Base-by-base conservation (phyloP, 176 grass and related monocot species). In the barley (Hordeum vulgare) region DNA sequence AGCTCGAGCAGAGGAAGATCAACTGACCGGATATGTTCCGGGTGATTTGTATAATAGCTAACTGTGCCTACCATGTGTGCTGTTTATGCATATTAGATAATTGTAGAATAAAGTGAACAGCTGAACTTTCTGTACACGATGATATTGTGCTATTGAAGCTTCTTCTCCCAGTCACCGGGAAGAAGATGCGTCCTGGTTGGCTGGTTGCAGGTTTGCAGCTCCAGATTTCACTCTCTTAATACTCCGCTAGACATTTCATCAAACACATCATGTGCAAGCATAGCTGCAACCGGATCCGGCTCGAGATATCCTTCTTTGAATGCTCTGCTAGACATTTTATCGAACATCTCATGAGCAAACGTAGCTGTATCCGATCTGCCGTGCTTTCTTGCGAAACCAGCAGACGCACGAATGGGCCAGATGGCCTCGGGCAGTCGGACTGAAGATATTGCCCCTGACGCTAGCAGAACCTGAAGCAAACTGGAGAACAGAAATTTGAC, bases 1-100 rank as follows among this genome's bases (percentile, higher is more conserved):
- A 74, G 21, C 77, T 74, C 11, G 66, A 84, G 79, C 66, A 93
- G 84, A 89, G 75, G 84, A 97, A 97, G 71, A 21, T 59, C 63
- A 75, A 47, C 40, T 94, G 59, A 89, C 17, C 5, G 18, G 37
- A 80, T 26, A 56, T 71, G 31, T 31, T 34, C 6, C 0, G 5
- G 36, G 45, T 59, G 1, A 29, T 6, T 27, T 81, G 62, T 11
- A 44, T 69, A 51, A 63, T 83, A 33, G 25, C 29, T 61, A 18
- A 7, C 1, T 71, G 40, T 79, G 36, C 54, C 5, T 89, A 20
- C 27, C 6, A 27, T 35, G 34, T 61, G 60, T 75, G 26, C 14
- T 79, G 58, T 62, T 35, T 26, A 57, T 71, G 39, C 68, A 26
- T 90, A 15, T 62, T 20, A 25, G 25, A 61, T 31, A 61, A 26